Conservation (phyloP, 2,329 filamentous ascomycete species). For the Rutstroemia sp. region DNA sequence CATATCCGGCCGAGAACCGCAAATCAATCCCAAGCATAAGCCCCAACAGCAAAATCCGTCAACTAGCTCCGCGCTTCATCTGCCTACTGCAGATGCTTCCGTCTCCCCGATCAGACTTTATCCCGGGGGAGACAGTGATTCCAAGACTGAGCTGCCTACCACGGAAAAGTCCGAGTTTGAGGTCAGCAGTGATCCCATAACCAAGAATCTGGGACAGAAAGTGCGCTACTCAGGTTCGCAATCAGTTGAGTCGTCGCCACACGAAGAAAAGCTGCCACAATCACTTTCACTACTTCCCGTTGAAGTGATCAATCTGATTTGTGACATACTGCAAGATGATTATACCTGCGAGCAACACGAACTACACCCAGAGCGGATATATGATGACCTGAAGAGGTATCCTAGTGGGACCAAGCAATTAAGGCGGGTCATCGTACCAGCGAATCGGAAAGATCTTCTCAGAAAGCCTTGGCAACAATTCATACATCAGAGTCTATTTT, state of each 20-base stretch:
- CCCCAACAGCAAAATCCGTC: conserved; percentile 21
- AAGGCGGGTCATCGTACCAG: not conserved
- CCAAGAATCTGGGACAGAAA: not conserved
- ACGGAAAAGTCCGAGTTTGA: not conserved
- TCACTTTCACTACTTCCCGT: conserved; percentile 46
- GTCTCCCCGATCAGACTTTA: too few relatives aligned
- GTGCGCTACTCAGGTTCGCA: not conserved
- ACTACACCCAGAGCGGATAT: conserved; percentile 32
- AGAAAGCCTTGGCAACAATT: conserved; percentile 48
- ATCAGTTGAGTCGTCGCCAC: not conserved
- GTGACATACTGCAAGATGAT: conserved; percentile 52
- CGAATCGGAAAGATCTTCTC: not conserved
- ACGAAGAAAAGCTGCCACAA: conserved; percentile 40
- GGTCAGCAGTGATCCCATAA: not conserved
- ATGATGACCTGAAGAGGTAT: conserved; percentile 11
- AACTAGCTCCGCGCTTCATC: conserved; percentile 17
- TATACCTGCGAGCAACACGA: conserved; percentile 43
- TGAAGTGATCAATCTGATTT: conserved; percentile 52
- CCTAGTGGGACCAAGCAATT: not conserved
- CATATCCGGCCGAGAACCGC: too few relatives aligned
- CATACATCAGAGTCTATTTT: conserved; percentile 57
- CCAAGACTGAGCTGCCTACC: too few relatives aligned
- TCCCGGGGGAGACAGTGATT: too few relatives aligned
- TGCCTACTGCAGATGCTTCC: conserved; percentile 4
- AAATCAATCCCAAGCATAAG: conserved; percentile 30